These are phyloP conservation scores for Deuterostichococcus epilithicus DNA, from an alignment of 139 green algal species.

Conservation along the genomic window DNA sequence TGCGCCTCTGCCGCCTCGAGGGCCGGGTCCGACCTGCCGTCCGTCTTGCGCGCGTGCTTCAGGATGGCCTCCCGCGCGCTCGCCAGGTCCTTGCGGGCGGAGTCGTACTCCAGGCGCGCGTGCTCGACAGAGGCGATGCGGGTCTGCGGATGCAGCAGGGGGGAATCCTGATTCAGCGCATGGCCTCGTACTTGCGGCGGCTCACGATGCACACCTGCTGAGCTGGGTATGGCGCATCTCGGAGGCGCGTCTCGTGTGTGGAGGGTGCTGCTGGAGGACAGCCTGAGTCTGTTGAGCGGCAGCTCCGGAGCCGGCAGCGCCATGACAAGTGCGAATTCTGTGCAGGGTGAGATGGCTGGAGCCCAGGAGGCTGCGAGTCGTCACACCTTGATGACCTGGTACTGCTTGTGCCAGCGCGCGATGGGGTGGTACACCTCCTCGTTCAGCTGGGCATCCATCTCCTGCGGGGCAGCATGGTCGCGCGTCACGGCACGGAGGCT, in stretches of 20 bases:
- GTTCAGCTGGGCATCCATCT: not conserved
- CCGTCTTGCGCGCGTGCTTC: conserved; percentile 1
- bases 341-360: not conserved
- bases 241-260: too few relatives aligned
- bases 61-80: not conserved
- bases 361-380: too few relatives aligned
- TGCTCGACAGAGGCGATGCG: not conserved
- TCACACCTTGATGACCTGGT: not conserved
- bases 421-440: not conserved
- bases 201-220: too few relatives aligned
- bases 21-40: not conserved
- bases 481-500: too few relatives aligned
- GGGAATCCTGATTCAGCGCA: not conserved
- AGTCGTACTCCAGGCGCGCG: not conserved
- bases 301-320: too few relatives aligned
- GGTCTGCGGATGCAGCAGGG: not conserved
- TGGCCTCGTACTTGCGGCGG: too few relatives aligned
- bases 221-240: too few relatives aligned
- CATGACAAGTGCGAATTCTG: too few relatives aligned
- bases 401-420: not conserved
- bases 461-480: not conserved
- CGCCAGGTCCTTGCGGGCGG: not conserved
- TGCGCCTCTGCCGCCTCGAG: not conserved
- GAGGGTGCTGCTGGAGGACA: too few relatives aligned
- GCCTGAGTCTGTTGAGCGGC: too few relatives aligned